Evolutionary conservation across 805 yeast species (phyloP).

Genomic region (Candida odintsovae): DNA sequence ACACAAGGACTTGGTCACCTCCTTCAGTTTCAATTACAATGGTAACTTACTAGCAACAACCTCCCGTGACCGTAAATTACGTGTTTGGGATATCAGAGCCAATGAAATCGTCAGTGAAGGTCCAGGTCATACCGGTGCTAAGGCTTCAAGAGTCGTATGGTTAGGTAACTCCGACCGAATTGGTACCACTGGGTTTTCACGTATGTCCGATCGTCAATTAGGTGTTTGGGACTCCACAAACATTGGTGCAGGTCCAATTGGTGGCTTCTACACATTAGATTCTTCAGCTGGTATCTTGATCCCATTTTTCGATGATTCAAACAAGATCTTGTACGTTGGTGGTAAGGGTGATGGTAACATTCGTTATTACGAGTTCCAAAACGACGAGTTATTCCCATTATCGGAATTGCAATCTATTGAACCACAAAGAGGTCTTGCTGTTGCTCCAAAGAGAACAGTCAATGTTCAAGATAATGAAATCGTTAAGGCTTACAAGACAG

Average conservation of each 20-base stretch:
- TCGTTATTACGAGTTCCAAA: conserved; percentile 84
- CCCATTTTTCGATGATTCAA: conserved; percentile 84
- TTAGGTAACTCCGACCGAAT: conserved; percentile 80
- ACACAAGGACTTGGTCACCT: conserved; percentile 90
- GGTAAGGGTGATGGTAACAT: conserved; percentile 99
- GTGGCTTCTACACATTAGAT: conserved; percentile 82
- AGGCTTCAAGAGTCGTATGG: conserved; percentile 85
- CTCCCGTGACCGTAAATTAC: conserved; percentile 81
- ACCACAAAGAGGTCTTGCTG: conserved; percentile 94
- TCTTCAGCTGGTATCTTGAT: conserved; percentile 89
- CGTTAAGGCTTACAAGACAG: conserved; percentile 77
- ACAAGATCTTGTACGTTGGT: conserved; percentile 76
- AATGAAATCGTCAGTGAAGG: conserved; percentile 79
- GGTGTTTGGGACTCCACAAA: conserved; percentile 87
- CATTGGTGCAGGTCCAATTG: conserved; percentile 76
- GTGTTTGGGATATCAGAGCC: conserved; percentile 86
- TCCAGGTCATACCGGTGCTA: conserved; percentile 88
- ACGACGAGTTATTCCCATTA: conserved; percentile 74
- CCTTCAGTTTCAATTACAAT: conserved; percentile 84
- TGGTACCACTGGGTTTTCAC: conserved; percentile 91
- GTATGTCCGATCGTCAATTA: conserved; percentile 88
- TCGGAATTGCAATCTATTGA: conserved; percentile 88
- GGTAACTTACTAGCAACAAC: conserved; percentile 86
- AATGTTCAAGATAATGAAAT: conserved; percentile 82
- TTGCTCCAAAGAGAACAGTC: conserved; percentile 78